Conservation (phyloP, 176 grass and related monocot genomes). For the Eremochloa ophiuroides region DNA sequence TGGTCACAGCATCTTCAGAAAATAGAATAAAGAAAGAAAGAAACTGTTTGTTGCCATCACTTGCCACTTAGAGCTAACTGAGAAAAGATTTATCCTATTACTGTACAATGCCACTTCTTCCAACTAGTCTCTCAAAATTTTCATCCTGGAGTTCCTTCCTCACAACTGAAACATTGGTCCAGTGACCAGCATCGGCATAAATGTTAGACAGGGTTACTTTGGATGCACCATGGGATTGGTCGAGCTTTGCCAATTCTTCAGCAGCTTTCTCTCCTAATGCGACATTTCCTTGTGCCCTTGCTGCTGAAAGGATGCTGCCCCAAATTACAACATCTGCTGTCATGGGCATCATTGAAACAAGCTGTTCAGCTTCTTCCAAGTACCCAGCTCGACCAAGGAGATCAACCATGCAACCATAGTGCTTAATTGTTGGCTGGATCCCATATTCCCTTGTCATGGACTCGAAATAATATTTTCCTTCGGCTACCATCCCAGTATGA, state of each 20-base stretch:
- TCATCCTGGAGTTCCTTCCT: constrained; percentile 47
- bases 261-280: constrained; percentile 60
- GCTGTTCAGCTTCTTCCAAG: constrained; percentile 60
- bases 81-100: constrained; percentile 11
- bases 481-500: constrained; percentile 52
- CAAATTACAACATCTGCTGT: constrained; percentile 74
- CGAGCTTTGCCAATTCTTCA: constrained; percentile 47
- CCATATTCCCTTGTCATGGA: constrained; percentile 46
- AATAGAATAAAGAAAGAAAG: neutral
- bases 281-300: constrained; percentile 61
- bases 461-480: constrained; percentile 55
- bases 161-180: constrained; percentile 41
- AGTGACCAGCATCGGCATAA: constrained; percentile 49
- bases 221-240: constrained; percentile 56
- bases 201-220: constrained; percentile 61
- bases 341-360: constrained; percentile 62
- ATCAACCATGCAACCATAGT: constrained; percentile 91
- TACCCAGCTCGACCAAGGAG: constrained; percentile 75
- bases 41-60: neutral
- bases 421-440: constrained; percentile 71
- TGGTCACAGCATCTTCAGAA: neutral
- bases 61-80: neutral
- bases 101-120: constrained; percentile 52
- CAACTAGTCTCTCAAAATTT: constrained; percentile 32
- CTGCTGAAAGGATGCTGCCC: constrained; percentile 66